Evolutionary conservation across 2,329 filamentous ascomycete genomes (phyloP).

Genomic region (Cladosporium sp.): DNA sequence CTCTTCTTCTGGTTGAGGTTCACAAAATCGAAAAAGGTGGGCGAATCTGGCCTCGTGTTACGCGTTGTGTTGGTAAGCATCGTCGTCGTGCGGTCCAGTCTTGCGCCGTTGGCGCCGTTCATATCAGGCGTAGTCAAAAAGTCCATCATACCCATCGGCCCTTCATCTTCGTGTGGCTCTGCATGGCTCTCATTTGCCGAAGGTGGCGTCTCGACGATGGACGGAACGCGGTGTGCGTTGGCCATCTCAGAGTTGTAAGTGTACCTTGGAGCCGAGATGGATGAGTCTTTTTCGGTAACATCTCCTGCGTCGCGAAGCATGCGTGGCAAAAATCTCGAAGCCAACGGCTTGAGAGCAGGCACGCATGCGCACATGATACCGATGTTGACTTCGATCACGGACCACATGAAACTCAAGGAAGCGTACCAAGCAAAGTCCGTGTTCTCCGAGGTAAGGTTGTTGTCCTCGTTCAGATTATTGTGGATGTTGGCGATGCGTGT

Average conservation of each 20-base stretch:
- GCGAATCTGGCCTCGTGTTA: slow-evolving; percentile 23
- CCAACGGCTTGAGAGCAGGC: slow-evolving; percentile 83
- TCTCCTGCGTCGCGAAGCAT: slow-evolving; percentile 47
- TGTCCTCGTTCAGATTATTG: slow-evolving; percentile 18
- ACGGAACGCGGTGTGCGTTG: slow-evolving; percentile 22
- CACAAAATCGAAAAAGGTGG: slow-evolving; percentile 69
- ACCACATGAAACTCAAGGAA: slow-evolving; percentile 87
- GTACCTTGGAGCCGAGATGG: slow-evolving; percentile 2
- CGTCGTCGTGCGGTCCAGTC: slow-evolving; percentile 33
- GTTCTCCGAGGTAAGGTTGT: slow-evolving; percentile 23
- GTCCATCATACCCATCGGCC: slow-evolving; percentile 43
- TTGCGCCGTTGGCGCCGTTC: slow-evolving; percentile 15
- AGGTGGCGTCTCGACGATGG: slow-evolving; percentile 11
- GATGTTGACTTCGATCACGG: slow-evolving; percentile 81
- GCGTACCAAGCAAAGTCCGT: slow-evolving; percentile 63
- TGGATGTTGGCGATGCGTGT: slow-evolving; percentile 40
- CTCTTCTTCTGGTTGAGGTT: slow-evolving; percentile 64
- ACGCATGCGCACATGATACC: slow-evolving; percentile 88
- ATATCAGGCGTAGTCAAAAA: slow-evolving; percentile 48
- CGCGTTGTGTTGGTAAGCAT: slow-evolving; percentile 35
- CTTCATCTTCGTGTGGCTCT: slow-evolving; percentile 14
- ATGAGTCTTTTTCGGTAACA: slow-evolving; percentile 24
- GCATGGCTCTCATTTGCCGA: not conserved
- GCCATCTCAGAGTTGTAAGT: slow-evolving; percentile 17
- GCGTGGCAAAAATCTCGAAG: slow-evolving; percentile 55